phyloP scores from a whole-genome alignment of 768 basidiomycete species.

The Hysterangium stoloniferum region DNA sequence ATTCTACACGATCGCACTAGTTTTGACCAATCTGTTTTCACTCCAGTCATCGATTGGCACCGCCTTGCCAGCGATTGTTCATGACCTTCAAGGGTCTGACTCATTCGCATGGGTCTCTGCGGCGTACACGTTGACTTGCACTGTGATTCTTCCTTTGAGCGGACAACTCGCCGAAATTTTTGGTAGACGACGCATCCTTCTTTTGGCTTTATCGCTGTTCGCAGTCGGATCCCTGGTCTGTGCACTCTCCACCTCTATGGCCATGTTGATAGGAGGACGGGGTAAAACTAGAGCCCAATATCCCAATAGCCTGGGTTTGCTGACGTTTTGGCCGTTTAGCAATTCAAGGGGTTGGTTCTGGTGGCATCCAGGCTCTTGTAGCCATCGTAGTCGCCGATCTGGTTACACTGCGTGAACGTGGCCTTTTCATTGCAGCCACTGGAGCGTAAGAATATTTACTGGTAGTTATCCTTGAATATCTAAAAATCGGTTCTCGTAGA shows the following conservation, averaged over 20 bases:
- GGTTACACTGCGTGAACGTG: slow-evolving; percentile 7
- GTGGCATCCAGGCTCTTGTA: slow-evolving; percentile 4
- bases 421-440: background rate
- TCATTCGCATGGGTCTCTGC: slow-evolving; percentile 40
- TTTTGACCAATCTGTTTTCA: background rate
- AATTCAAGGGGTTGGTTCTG: slow-evolving; percentile 13
- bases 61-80: slow-evolving; percentile 14
- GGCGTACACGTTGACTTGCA: slow-evolving; percentile 35
- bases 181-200: slow-evolving; percentile 29
- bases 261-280: slow-evolving; percentile 35
- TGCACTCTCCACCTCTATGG: slow-evolving; percentile 34
- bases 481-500: background rate
- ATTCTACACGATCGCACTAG: background rate
- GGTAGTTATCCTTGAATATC: background rate
- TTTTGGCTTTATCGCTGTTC: slow-evolving; percentile 28
- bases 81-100: slow-evolving; percentile 17
- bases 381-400: slow-evolving; percentile 12
- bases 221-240: slow-evolving; percentile 36
- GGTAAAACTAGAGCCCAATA: slow-evolving; percentile 14
- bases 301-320: background rate
- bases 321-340: too few species aligned
- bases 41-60: slow-evolving; percentile 13
- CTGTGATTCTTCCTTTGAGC: slow-evolving; percentile 34
- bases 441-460: too few species aligned
- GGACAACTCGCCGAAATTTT: slow-evolving; percentile 34